Evolutionary conservation across 352 stramenopile species (phyloP), one percentile per base, ranked within the genome.

Genomic region (Phytopythium mirpurense): DNA sequence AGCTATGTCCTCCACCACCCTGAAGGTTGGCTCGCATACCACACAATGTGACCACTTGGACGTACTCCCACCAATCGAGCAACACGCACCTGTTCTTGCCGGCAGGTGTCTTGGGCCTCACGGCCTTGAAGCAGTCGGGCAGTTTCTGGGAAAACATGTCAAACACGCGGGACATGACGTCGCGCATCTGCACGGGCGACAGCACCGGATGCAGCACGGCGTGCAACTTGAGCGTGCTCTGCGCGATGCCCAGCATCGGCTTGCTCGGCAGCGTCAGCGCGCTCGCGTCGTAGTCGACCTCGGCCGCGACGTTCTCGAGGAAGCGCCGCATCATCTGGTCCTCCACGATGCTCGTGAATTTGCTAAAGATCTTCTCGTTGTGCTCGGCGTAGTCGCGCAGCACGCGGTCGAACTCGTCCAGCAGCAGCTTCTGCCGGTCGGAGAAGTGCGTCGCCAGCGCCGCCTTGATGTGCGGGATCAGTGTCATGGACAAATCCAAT

Each of bases 341-440:
- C 62, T 96, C 94, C 51, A 99, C 96, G 50, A 99, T 98, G 50
- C 79, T 96, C 1, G 97, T 97, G 70, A 99, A 98, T 62, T 98
- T 99, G 63, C 83, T 96, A 48, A 98, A 88, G 61, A 99, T 98
- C 60, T 98, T 98, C 66, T 98, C 90, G 59, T 95, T 96, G 70
- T 99, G 96, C 51, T 98, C 96, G 6, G 79, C 78, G 58, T 98
- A 98, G 65, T 98, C 96, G 48, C 89, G 83, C 60, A 96, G 70
- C 12, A 98, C 96, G 43, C 90, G 93, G 59, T 99, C 96, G 49
- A 99, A 86, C 46, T 98, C 93, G 51, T 90, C 83, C 9, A 99
- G 74, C n/a, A 99, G 77, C n/a, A 92, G 67, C 60, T 98, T 97
- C 58, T 99, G 95, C 45, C 97, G 97, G 43, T 88, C 66, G 24